Percentiles rank a stretch among this genome's conserved stretches.
phyloP scores from a whole-genome alignment of 805 yeast genomes.

The Ogataea nonfermentans region DNA sequence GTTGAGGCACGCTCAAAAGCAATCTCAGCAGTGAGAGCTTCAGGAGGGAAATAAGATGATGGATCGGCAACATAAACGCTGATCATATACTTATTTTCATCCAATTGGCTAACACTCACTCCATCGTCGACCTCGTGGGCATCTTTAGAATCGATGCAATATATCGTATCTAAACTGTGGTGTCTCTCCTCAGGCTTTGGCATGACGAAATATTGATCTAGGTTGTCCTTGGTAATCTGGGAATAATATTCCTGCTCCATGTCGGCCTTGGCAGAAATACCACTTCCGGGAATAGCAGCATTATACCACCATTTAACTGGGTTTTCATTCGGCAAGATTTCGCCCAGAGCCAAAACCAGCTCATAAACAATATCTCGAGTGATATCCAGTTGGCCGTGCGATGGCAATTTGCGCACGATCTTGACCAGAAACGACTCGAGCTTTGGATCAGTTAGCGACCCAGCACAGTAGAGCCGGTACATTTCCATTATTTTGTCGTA shows the following conservation, averaged over 20 bases:
- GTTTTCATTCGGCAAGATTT: constrained; percentile 36
- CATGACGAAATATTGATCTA: constrained; percentile 19
- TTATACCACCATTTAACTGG: constrained; percentile 53
- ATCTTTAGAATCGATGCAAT: constrained; percentile 75
- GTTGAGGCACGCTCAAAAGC: constrained; percentile 67
- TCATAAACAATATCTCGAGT: constrained; percentile 55
- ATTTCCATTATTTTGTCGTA: constrained; percentile 43
- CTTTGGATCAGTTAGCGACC: constrained; percentile 46
- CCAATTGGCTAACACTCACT: constrained; percentile 48
- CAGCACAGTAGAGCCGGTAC: constrained; percentile 55
- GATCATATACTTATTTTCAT: constrained; percentile 39
- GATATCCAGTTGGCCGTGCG: constrained; percentile 41
- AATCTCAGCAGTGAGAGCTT: constrained; percentile 41
- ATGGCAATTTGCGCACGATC: constrained; percentile 32
- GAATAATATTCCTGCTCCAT: constrained; percentile 43
- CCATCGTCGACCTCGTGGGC: constrained; percentile 97
- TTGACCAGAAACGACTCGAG: constrained; percentile 49
- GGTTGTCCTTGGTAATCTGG: constrained; percentile 22
- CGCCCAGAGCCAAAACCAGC: constrained; percentile 38
- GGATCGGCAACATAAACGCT: constrained; percentile 89
- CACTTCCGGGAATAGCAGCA: constrained; percentile 43
- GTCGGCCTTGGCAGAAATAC: constrained; percentile 43
- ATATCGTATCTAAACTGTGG: constrained; percentile 52
- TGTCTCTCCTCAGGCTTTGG: constrained; percentile 27
- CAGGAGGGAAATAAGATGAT: constrained; percentile 53